These are phyloP conservation scores for Tylopilus vinaceipallidus DNA, from an alignment of 768 basidiomycete species.

Conservation along the genomic window DNA sequence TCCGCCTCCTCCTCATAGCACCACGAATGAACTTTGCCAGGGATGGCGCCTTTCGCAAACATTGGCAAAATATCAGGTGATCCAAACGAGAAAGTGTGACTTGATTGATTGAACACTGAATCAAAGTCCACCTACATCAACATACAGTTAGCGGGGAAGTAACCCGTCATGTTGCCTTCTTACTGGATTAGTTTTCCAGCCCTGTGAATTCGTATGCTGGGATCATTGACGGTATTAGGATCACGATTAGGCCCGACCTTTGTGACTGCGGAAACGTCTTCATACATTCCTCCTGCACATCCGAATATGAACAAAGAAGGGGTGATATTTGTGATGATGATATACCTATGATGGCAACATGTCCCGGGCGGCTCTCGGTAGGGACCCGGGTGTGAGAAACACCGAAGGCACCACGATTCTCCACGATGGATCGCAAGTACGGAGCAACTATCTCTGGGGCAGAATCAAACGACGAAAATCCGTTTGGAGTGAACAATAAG, in stretches of 20 bases:
- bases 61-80: slow-evolving; percentile 89
- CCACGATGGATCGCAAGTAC: slow-evolving; percentile 63
- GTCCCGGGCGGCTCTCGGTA: slow-evolving; percentile 85
- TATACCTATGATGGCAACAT: slow-evolving; percentile 82
- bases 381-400: slow-evolving; percentile 85
- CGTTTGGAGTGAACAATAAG: slow-evolving; percentile 63
- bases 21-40: slow-evolving; percentile 72
- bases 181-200: slow-evolving; percentile 86
- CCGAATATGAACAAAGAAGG: slow-evolving; percentile 3
- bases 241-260: slow-evolving; percentile 46
- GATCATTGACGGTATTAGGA: slow-evolving; percentile 5
- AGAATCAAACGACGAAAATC: slow-evolving; percentile 50
- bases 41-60: slow-evolving; percentile 73
- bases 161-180: neutral
- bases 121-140: slow-evolving; percentile 66
- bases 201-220: slow-evolving; percentile 39
- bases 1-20: slow-evolving; percentile 74
- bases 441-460: slow-evolving; percentile 68
- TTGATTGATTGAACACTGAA: slow-evolving; percentile 83
- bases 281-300: slow-evolving; percentile 82
- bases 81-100: slow-evolving; percentile 77
- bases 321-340: neutral
- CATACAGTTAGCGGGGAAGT: slow-evolving; percentile 1
- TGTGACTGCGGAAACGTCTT: slow-evolving; percentile 85
- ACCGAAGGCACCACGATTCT: slow-evolving; percentile 73